Conservation (phyloP, 345 rosid species). For the Eucalyptus rudis region DNA sequence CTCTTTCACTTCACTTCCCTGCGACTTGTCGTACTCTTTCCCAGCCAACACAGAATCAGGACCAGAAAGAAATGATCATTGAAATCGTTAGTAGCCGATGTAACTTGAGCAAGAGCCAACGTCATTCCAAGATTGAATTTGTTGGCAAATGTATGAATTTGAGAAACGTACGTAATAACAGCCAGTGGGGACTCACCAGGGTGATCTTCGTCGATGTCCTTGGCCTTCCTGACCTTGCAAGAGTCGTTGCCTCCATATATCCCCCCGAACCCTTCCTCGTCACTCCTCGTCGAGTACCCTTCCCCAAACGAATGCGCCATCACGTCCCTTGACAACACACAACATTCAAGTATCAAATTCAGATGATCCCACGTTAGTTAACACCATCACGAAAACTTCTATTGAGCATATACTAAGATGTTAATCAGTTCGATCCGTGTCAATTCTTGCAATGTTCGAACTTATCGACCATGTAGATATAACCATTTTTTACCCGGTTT, state of each 20-base stretch:
- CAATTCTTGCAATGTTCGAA: neutral
- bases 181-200: slow-evolving; percentile 16
- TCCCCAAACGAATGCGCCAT: slow-evolving; percentile 77
- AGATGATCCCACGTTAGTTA: neutral
- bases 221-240: neutral
- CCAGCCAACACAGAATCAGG: fast-evolving
- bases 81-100: neutral
- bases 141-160: neutral
- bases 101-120: neutral
- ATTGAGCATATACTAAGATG: neutral
- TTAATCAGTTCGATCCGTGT: neutral
- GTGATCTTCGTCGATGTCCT: slow-evolving; percentile 37
- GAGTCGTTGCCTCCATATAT: slow-evolving; percentile 42
- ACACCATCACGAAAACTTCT: neutral
- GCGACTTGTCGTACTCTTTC: slow-evolving; percentile 53
- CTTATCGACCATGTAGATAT: neutral
- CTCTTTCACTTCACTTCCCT: slow-evolving; percentile 70
- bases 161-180: fast-evolving
- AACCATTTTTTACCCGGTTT: neutral
- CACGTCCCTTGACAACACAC: slow-evolving; percentile 20
- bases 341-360: neutral
- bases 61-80: no score
- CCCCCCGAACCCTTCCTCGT: slow-evolving; percentile 88
- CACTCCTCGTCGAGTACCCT: slow-evolving; percentile 60
- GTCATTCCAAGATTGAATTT: neutral